Evolutionary conservation across 164 flowering plant species (phyloP).

Genomic region (Brasenia schreberi): DNA sequence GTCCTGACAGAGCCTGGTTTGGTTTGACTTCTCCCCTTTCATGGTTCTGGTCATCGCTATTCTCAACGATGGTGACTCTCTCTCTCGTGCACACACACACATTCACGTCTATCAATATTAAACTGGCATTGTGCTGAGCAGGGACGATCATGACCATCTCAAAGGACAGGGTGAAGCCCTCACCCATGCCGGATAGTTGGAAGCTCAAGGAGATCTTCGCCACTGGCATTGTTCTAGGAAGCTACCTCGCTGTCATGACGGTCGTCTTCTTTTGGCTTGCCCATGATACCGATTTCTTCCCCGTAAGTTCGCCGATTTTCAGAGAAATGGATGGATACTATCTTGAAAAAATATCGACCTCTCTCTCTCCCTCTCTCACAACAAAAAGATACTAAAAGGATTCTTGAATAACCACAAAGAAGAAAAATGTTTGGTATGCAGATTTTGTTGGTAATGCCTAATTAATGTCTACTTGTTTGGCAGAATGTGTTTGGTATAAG

Average conservation of each 20-base stretch:
- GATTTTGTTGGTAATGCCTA: too few species aligned
- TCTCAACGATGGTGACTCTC: slow-evolving; percentile 20
- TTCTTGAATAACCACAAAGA: too few species aligned
- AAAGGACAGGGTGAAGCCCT: slow-evolving; percentile 28
- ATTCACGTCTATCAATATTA: not conserved
- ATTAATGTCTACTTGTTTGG: not conserved
- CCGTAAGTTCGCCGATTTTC: slow-evolving; percentile 8
- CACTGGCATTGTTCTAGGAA: slow-evolving; percentile 26
- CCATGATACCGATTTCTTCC: slow-evolving; percentile 18
- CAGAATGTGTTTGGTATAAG: slow-evolving; percentile 18
- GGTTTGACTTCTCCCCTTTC: slow-evolving; percentile 29
- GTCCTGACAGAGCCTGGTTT: slow-evolving; percentile 32
- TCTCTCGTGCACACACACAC: not conserved
- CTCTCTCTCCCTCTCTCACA: too few species aligned
- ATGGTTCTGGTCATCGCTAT: slow-evolving; percentile 30
- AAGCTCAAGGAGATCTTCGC: slow-evolving; percentile 30
- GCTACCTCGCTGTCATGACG: slow-evolving; percentile 25
- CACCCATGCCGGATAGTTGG: slow-evolving; percentile 33
- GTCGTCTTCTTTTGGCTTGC: slow-evolving; percentile 26
- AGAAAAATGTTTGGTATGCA: too few species aligned
- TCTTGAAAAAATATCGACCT: too few species aligned
- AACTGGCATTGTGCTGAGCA: not conserved
- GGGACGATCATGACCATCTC: slow-evolving; percentile 32
- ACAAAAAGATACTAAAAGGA: too few species aligned
- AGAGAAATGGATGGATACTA: too few species aligned